Evolutionary conservation across 2,329 filamentous ascomycete species (phyloP).

Genomic region (Pseudofabraea citricarpa): DNA sequence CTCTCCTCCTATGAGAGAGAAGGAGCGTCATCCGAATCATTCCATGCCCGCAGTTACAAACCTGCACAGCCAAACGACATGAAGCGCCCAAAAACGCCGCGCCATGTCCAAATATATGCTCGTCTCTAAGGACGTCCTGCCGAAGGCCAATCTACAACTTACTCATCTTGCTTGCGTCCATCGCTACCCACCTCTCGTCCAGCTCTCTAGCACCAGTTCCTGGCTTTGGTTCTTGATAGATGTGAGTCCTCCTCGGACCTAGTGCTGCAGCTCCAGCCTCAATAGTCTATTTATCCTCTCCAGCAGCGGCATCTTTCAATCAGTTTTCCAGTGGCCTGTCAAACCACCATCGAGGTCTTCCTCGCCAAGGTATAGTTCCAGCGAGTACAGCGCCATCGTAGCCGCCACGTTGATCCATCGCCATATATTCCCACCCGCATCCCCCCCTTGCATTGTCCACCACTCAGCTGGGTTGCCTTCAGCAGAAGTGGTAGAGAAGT

Average conservation of each 20-base stretch:
- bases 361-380: slow-evolving; percentile 84
- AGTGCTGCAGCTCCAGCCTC: no score
- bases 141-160: not conserved
- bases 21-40: not conserved
- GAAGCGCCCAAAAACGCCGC: slow-evolving; percentile 10
- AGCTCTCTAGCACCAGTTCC: slow-evolving; percentile 3
- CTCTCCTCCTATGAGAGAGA: not conserved
- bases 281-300: no score
- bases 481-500: slow-evolving; percentile 72
- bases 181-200: slow-evolving; percentile 1
- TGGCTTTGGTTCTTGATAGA: not conserved
- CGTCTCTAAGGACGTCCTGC: slow-evolving; percentile 2
- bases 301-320: slow-evolving; percentile 60
- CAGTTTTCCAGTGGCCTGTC: slow-evolving; percentile 86
- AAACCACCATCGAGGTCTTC: slow-evolving; percentile 71
- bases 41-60: slow-evolving; percentile 5
- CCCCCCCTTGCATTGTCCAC: slow-evolving; percentile 82
- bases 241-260: no score
- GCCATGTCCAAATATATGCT: slow-evolving; percentile 10
- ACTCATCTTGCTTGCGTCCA: not conserved
- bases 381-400: slow-evolving; percentile 84
- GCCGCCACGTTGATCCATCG: slow-evolving; percentile 88
- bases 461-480: slow-evolving; percentile 63
- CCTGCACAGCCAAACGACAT: slow-evolving; percentile 14
- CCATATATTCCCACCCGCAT: slow-evolving; percentile 81